phyloP scores from a whole-genome alignment of 2,329 filamentous ascomycete genomes.

The Aspergillus latus region DNA sequence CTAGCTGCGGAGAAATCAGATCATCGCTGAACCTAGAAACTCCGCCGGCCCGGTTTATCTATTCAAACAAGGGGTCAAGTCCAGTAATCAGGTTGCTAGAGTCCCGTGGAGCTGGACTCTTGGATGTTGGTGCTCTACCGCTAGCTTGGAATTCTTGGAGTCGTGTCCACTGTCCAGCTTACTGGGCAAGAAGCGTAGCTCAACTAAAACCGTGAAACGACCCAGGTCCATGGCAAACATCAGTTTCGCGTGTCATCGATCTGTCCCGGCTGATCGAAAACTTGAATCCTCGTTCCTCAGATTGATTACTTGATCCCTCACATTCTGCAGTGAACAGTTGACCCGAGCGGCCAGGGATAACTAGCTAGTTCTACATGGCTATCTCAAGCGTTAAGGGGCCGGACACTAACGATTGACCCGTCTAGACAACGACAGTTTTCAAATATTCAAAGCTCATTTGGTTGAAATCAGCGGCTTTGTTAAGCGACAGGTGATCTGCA shows the following conservation, averaged over 20 bases:
- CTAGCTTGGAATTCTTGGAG: neutral
- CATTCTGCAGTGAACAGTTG: neutral
- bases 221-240: neutral
- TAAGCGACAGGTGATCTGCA: neutral
- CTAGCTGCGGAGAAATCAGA: neutral
- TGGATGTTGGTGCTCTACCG: neutral
- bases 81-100: neutral
- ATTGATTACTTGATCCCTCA: neutral
- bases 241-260: neutral
- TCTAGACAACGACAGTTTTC: no score
- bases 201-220: neutral
- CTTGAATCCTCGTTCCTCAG: neutral
- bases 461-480: no score
- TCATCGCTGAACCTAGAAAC: neutral
- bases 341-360: neutral
- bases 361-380: neutral
- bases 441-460: no score
- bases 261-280: neutral
- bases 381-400: no score
- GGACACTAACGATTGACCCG: neutral
- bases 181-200: neutral
- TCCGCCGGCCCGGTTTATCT: neutral
- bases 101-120: neutral
- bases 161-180: neutral
- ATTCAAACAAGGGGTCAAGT: neutral